These are phyloP conservation scores for Aspergillus sojae DNA, from an alignment of 2,329 filamentous ascomycete species.

Conservation along the genomic window DNA sequence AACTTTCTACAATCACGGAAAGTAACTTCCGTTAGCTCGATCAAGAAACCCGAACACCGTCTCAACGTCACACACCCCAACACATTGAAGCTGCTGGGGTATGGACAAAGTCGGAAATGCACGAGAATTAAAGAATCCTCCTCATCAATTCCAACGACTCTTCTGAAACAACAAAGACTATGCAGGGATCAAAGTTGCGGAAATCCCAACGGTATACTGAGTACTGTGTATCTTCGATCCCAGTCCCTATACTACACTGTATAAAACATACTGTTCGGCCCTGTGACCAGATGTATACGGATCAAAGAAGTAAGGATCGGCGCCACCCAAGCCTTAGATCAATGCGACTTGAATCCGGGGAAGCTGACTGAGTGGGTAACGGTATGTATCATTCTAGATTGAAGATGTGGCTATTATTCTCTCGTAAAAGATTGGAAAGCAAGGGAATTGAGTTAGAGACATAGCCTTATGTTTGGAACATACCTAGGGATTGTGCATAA, in stretches of 20 bases:
- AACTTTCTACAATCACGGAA: not conserved
- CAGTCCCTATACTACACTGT: not conserved
- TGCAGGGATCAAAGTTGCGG: slow-evolving; percentile 4
- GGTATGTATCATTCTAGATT: slow-evolving; percentile 1
- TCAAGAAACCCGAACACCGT: not conserved
- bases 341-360: slow-evolving; percentile 15
- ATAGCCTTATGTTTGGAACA: not conserved
- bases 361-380: slow-evolving; percentile 11
- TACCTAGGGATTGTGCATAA: not conserved
- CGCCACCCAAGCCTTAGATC: slow-evolving; percentile 16
- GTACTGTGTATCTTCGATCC: slow-evolving; percentile 4
- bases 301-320: slow-evolving; percentile 10
- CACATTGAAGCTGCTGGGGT: not conserved
- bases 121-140: not conserved
- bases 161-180: not conserved
- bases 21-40: not conserved
- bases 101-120: not conserved
- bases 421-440: not conserved
- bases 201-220: slow-evolving; percentile 5
- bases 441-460: not conserved
- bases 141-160: not conserved
- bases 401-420: not conserved
- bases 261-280: slow-evolving; percentile 9
- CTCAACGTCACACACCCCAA: not conserved
- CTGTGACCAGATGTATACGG: not conserved